phyloP scores from a whole-genome alignment of 148 eudicot genomes.

The Polygonum maritimum region DNA sequence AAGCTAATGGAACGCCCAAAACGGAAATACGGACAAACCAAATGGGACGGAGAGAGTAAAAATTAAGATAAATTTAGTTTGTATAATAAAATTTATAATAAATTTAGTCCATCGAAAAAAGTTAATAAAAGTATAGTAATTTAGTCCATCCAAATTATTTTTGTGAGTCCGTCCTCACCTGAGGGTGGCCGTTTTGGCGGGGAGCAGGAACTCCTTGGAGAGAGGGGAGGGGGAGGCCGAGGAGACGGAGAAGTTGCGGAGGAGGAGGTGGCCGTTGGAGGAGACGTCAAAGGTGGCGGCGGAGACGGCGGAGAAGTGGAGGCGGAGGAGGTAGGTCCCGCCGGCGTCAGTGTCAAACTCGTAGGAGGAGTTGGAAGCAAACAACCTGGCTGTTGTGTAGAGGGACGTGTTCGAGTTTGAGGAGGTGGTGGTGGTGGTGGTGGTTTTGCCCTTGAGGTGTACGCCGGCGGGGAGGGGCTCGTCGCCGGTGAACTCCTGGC shows the following conservation, averaged over 20 bases:
- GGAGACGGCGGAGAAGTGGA: conserved; percentile 2
- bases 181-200: background rate
- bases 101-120: too few species aligned
- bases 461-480: background rate
- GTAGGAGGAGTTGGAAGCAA: background rate
- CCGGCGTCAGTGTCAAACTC: conserved; percentile 7
- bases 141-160: too few species aligned
- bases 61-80: too few species aligned
- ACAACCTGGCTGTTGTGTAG: background rate
- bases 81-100: too few species aligned
- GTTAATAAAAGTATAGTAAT: too few species aligned
- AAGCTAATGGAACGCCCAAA: too few species aligned
- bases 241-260: background rate
- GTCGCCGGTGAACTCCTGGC: conserved; percentile 26
- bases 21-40: too few species aligned
- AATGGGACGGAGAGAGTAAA: too few species aligned
- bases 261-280: background rate
- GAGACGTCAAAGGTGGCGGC: background rate
- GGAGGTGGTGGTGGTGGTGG: background rate
- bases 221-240: background rate
- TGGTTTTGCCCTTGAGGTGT: background rate
- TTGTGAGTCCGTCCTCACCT: too few species aligned
- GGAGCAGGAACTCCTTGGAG: background rate
- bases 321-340: conserved; percentile 1
- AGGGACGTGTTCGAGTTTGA: background rate